A percentile compares a stretch with the other conserved stretches of the same genome.
Conservation (phyloP, 768 basidiomycete genomes). For the Termitomyces sp. region DNA sequence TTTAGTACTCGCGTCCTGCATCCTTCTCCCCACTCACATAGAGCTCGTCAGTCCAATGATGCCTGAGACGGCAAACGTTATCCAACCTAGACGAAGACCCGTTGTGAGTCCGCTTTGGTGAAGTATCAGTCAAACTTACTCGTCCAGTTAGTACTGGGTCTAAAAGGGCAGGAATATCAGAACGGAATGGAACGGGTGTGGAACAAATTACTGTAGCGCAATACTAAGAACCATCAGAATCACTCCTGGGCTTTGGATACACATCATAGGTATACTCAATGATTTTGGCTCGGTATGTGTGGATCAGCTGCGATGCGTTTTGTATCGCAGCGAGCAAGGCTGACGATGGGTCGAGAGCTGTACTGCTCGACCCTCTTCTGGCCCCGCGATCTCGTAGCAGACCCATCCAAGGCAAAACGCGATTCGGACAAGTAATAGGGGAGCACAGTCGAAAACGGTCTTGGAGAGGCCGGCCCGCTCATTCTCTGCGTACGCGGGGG, state of each 20-base stretch:
- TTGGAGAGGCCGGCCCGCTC: too few species aligned
- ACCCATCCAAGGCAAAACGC: too few species aligned
- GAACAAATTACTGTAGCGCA: conserved; percentile 48
- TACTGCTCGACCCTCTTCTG: too few species aligned
- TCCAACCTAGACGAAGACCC: conserved; percentile 51
- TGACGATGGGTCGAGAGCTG: conserved; percentile 81
- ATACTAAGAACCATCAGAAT: conserved; percentile 84
- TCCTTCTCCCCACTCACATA: too few species aligned
- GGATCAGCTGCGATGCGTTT: conserved; percentile 81
- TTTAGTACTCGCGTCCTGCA: too few species aligned
- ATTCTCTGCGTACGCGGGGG: conserved; percentile 22
- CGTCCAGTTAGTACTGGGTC: conserved; percentile 83
- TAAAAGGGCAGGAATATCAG: conserved; percentile 16
- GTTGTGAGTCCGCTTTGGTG: background rate
- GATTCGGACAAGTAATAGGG: too few species aligned
- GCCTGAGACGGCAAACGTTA: conserved; percentile 76
- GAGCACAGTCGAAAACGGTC: too few species aligned
- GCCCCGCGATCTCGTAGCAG: conserved; percentile 43
- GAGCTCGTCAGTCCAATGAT: conserved; percentile 33
- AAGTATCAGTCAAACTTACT: conserved; percentile 37
- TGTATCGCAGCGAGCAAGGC: conserved; percentile 77
- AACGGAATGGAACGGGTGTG: background rate
- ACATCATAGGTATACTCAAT: conserved; percentile 93
- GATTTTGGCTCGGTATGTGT: conserved; percentile 78
- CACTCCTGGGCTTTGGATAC: conserved; percentile 88